These are phyloP conservation scores for Xylariaceae sp. DNA, from an alignment of 2,329 filamentous ascomycete genomes.

Conservation along the genomic window DNA sequence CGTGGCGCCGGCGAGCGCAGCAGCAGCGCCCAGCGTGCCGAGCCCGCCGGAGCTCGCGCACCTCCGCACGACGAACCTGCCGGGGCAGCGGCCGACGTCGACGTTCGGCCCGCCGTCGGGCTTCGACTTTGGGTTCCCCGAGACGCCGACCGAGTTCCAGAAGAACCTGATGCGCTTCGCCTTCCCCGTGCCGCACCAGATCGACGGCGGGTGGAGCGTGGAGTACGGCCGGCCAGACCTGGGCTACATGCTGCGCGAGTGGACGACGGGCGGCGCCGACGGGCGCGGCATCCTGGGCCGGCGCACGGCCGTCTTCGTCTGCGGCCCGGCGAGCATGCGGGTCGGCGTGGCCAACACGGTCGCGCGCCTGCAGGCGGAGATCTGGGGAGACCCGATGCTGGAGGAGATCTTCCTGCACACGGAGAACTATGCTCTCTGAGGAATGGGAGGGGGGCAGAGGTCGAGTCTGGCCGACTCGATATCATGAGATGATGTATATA, in stretches of 20 bases:
- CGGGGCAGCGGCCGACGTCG: constrained; percentile 39
- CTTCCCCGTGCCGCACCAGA: constrained; percentile 62
- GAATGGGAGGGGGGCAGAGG: too few species aligned
- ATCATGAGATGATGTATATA: neutral
- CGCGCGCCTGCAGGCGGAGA: constrained; percentile 71
- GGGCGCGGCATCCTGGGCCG: constrained; percentile 66
- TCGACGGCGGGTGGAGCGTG: constrained; percentile 77
- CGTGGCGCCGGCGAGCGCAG: neutral
- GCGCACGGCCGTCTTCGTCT: constrained; percentile 85
- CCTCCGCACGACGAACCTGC: constrained; percentile 40
- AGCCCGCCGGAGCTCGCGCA: constrained; percentile 49
- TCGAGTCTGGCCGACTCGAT: neutral
- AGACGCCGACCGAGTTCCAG: constrained; percentile 79
- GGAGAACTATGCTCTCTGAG: constrained; percentile 84
- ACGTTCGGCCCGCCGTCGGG: constrained; percentile 53
- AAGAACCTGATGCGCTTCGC: constrained; percentile 87
- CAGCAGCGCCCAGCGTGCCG: constrained; percentile 1
- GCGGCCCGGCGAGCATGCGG: constrained; percentile 80
- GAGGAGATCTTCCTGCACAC: constrained; percentile 94
- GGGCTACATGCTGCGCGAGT: constrained; percentile 75
- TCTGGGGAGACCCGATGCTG: constrained; percentile 68
- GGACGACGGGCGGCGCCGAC: constrained; percentile 63
- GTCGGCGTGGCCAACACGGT: constrained; percentile 82
- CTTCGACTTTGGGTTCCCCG: constrained; percentile 77
- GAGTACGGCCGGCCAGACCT: constrained; percentile 89